Base-by-base conservation (phyloP, 1,284 basidiomycete genomes). In the Cryptococcus sp. region DNA sequence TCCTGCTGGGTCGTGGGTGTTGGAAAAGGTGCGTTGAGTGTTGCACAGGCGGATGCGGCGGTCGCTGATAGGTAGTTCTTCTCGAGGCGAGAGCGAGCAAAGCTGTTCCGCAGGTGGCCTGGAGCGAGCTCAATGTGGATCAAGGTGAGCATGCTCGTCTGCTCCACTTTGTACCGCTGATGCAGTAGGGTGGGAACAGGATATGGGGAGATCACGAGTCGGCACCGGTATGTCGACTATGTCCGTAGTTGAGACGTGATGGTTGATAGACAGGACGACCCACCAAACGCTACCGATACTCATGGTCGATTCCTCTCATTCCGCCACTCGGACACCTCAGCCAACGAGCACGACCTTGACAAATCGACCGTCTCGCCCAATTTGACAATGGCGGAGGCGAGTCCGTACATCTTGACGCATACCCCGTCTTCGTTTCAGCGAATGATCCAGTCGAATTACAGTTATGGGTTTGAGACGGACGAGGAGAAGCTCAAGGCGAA, bases 81-180 rank as follows among this genome's bases (percentile, higher is more conserved):
- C 72, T 92, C 87, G 2, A 79, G 90, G 28, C 82, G 81, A 32
- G 95, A 99, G 69, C 81, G 94, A 0, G 89, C 89, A 50, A 84
- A 82, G 50, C 78, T 99, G 14, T 98, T 99, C 78, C 80, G 91
- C 32, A 87, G 85, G 60, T 98, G 94, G 95, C 88, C 90, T 2
- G 94, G 94, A 34, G 86, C 87, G 54, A 90, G 88, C 16, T 90
- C 86, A 59, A 83, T 93, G 82, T 92, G 88, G 88, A 81, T 90
- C 56, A 92, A 92, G 80, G 86, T 82, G 61, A 34, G 11, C 12
- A 18, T 18, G 6, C 3, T 10, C 25, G 38, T 14, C 22, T 0
- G 2, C 19, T 6, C 5, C 14, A 14, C 9, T 37, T n/a, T n/a
- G n/a, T n/a, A n/a, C n/a, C n/a, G 23, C 24, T 26, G 16, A 38